phyloP scores from a whole-genome alignment of 139 green algal species.

The Diplosphaera chodatii region DNA sequence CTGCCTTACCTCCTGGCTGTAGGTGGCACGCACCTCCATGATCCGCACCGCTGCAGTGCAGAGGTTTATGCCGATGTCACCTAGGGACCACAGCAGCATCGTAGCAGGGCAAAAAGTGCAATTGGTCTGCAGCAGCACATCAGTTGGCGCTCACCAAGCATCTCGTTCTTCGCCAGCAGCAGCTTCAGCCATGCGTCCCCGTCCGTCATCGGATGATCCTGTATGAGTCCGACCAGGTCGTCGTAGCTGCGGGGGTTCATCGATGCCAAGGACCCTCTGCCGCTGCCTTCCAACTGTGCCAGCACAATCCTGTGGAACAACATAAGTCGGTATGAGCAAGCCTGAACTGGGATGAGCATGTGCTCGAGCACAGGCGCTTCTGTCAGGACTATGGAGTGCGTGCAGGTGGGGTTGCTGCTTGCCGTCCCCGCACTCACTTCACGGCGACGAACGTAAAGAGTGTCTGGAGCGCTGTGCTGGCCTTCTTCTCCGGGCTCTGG shows the following conservation, averaged over 20 bases:
- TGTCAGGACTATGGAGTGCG: too few relatives aligned
- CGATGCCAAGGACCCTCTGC: slow-evolving; percentile 39
- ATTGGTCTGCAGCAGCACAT: not conserved
- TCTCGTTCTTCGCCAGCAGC: slow-evolving; percentile 38
- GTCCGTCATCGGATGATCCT: slow-evolving; percentile 30
- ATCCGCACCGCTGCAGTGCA: slow-evolving; percentile 45
- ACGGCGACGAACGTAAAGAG: slow-evolving; percentile 73
- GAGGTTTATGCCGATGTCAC: too few relatives aligned
- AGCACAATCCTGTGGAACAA: slow-evolving; percentile 13
- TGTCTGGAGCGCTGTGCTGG: slow-evolving; percentile 42
- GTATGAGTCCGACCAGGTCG: slow-evolving; percentile 24
- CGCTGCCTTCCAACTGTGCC: slow-evolving; percentile 66
- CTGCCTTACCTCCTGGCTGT: slow-evolving; percentile 17
- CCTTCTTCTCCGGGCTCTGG: slow-evolving; percentile 57
- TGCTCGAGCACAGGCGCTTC: too few relatives aligned
- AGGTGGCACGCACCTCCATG: slow-evolving; percentile 70
- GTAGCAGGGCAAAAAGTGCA: not conserved
- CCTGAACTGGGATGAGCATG: too few relatives aligned
- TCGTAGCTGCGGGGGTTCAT: slow-evolving; percentile 36
- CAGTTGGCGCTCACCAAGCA: slow-evolving; percentile 24
- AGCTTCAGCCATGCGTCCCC: slow-evolving; percentile 38
- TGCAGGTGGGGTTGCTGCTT: too few relatives aligned
- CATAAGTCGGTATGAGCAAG: too few relatives aligned
- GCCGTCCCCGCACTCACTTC: slow-evolving; percentile 40
- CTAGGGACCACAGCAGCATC: not conserved